Evolutionary conservation across 2,329 filamentous ascomycete species (phyloP).

Genomic region (Fusarium sp.): DNA sequence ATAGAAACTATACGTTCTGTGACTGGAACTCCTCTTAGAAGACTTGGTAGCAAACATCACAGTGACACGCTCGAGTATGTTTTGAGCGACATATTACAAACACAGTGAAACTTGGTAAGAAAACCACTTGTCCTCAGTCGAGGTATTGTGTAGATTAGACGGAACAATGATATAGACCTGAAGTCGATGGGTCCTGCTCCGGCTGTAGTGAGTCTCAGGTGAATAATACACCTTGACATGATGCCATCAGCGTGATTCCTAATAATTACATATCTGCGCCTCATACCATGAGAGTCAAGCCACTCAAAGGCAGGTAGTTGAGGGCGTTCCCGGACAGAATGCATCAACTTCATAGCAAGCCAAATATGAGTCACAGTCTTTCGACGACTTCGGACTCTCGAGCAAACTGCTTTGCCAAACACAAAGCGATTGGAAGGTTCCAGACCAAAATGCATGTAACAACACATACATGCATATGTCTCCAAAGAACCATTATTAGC

Average conservation of each 20-base stretch:
- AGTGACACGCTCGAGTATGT: neutral
- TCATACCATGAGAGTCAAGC: neutral
- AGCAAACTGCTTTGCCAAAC: neutral
- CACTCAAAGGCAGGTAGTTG: neutral
- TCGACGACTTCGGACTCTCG: neutral
- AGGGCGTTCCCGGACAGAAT: neutral
- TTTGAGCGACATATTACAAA: neutral
- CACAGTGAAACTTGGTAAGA: neutral
- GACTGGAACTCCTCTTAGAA: neutral
- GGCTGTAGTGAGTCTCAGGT: neutral
- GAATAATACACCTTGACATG: neutral
- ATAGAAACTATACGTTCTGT: neutral
- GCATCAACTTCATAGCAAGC: neutral
- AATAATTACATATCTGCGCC: no score
- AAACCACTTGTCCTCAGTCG: neutral
- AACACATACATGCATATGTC: slow-evolving; percentile 21
- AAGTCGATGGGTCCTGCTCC: neutral
- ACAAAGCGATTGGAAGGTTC: slow-evolving; percentile 1
- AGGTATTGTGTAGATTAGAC: neutral
- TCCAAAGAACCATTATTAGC: neutral
- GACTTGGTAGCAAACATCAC: neutral
- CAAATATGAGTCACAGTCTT: slow-evolving; percentile 8
- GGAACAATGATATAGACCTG: neutral
- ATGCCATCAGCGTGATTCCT: neutral
- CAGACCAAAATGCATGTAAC: slow-evolving; percentile 3